Evolutionary conservation across 1,139 yeast species (phyloP).

Genomic region (Blastobotrys illinoisensis): DNA sequence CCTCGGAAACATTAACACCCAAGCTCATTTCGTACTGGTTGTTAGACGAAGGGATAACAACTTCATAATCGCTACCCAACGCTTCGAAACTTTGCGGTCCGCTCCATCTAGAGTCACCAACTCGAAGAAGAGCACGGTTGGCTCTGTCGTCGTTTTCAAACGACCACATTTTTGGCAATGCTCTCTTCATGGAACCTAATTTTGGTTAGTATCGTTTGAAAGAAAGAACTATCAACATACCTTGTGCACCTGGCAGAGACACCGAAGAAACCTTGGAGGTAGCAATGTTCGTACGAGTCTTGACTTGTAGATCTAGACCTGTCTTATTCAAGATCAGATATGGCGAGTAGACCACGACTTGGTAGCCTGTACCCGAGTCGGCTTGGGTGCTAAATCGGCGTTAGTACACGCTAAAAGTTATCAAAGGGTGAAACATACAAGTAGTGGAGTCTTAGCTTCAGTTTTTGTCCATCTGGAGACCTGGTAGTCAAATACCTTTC

Average conservation of each 20-base stretch:
- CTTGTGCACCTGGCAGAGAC: conserved; percentile 11
- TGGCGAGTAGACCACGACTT: conserved; percentile 71
- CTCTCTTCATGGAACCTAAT: conserved; percentile 29
- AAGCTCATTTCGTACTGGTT: conserved; percentile 65
- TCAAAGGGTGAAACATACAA: conserved; percentile 29
- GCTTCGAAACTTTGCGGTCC: conserved; percentile 80
- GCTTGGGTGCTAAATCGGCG: conserved; percentile 20
- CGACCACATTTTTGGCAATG: conserved; percentile 78
- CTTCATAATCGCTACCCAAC: conserved; percentile 74
- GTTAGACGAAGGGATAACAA: conserved; percentile 52
- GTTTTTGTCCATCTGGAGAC: conserved; percentile 55
- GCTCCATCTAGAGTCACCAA: conserved; percentile 75
- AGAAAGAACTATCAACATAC: neutral
- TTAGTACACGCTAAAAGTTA: neutral
- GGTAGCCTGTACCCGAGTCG: conserved; percentile 21
- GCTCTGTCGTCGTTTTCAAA: conserved; percentile 58
- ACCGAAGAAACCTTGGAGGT: conserved; percentile 29
- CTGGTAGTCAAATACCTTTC: conserved; percentile 41
- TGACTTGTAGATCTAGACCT: conserved; percentile 56
- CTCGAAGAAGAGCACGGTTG: conserved; percentile 63
- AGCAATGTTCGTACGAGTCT: conserved; percentile 50
- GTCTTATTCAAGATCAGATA: conserved; percentile 79
- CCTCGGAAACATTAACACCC: conserved; percentile 74
- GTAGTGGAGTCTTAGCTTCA: conserved; percentile 63
- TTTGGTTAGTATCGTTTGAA: neutral